These are phyloP conservation scores for Begonia peltatifolia DNA, from an alignment of 306 rosid genomes.

Conservation along the genomic window DNA sequence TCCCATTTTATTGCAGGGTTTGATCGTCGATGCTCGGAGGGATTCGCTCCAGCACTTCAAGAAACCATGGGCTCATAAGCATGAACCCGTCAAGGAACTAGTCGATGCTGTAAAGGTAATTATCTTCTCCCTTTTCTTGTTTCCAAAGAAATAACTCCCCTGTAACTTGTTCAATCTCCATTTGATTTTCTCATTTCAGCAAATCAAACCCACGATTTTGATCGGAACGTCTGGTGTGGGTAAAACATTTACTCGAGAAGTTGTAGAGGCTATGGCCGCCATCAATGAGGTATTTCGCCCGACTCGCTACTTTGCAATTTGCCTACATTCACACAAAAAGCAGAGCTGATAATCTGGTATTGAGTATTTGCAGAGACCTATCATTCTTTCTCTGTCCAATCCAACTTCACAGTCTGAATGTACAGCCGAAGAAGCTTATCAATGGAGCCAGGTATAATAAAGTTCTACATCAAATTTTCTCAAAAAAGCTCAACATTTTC, in stretches of 20 bases:
- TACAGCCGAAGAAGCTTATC: conserved; percentile 51
- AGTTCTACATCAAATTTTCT: not conserved
- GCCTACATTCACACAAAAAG: not conserved
- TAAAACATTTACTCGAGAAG: conserved; percentile 55
- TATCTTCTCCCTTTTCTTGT: conserved; percentile 7
- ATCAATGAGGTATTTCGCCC: conserved; percentile 13
- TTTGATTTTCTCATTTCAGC: conserved; percentile 26
- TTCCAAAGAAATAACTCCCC: too few relatives aligned
- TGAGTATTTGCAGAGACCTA: conserved; percentile 26
- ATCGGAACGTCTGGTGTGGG: conserved; percentile 94
- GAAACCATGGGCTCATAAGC: conserved; percentile 95
- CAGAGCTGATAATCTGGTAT: conserved; percentile 2
- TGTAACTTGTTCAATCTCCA: conserved; percentile 8
- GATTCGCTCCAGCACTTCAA: conserved; percentile 93
- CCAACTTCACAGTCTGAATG: conserved; percentile 62
- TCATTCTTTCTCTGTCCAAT: conserved; percentile 43
- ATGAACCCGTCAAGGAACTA: conserved; percentile 45
- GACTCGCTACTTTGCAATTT: not conserved
- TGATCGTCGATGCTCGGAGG: conserved; percentile 66
- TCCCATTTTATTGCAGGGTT: conserved; percentile 35
- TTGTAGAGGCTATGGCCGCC: conserved; percentile 67
- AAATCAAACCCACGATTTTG: conserved; percentile 77
- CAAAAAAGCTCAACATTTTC: not conserved
- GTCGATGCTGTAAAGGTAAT: conserved; percentile 59
- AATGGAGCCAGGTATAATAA: conserved; percentile 36